phyloP scores from a whole-genome alignment of 2,329 filamentous ascomycete species.

The Sporothrix protearum region DNA sequence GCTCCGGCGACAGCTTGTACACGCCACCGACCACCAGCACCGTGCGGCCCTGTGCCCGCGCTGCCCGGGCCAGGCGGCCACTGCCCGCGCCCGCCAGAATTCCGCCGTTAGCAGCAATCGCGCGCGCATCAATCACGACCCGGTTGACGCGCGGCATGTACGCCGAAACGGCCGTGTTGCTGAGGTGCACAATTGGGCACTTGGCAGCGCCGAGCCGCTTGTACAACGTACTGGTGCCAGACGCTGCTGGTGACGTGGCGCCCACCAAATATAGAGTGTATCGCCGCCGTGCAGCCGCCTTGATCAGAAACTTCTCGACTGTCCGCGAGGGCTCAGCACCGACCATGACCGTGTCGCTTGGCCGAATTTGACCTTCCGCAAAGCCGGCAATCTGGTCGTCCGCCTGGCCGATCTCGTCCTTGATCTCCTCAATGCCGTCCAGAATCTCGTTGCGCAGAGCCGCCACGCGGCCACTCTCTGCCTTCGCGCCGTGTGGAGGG shows the following conservation, averaged over 20 bases:
- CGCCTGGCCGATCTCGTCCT: slow-evolving; percentile 88
- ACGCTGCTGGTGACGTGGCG: slow-evolving; percentile 19
- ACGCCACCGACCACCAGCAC: slow-evolving; percentile 88
- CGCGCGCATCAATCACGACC: slow-evolving; percentile 83
- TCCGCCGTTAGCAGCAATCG: slow-evolving; percentile 83
- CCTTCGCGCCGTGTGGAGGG: neutral
- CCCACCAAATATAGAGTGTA: slow-evolving; percentile 82
- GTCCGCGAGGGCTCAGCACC: slow-evolving; percentile 75
- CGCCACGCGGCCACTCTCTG: slow-evolving; percentile 46
- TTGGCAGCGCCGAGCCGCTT: slow-evolving; percentile 76
- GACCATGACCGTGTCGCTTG: slow-evolving; percentile 87
- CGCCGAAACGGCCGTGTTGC: slow-evolving; percentile 81
- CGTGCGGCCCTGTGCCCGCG: slow-evolving; percentile 74
- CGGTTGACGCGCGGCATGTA: slow-evolving; percentile 96
- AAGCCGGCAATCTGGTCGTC: slow-evolving; percentile 90
- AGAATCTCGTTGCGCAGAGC: slow-evolving; percentile 87
- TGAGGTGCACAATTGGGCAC: slow-evolving; percentile 77
- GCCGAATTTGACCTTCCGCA: slow-evolving; percentile 87
- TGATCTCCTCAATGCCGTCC: slow-evolving; percentile 90
- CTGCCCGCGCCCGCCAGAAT: slow-evolving; percentile 83
- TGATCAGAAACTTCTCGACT: slow-evolving; percentile 83
- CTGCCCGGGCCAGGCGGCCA: slow-evolving; percentile 76
- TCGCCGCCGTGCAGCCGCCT: slow-evolving; percentile 81
- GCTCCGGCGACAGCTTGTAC: slow-evolving; percentile 90
- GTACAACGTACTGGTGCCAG: slow-evolving; percentile 54